These are phyloP conservation scores for Omphalotus guepiniiformis DNA, from an alignment of 768 basidiomycete species.

Conservation along the genomic window DNA sequence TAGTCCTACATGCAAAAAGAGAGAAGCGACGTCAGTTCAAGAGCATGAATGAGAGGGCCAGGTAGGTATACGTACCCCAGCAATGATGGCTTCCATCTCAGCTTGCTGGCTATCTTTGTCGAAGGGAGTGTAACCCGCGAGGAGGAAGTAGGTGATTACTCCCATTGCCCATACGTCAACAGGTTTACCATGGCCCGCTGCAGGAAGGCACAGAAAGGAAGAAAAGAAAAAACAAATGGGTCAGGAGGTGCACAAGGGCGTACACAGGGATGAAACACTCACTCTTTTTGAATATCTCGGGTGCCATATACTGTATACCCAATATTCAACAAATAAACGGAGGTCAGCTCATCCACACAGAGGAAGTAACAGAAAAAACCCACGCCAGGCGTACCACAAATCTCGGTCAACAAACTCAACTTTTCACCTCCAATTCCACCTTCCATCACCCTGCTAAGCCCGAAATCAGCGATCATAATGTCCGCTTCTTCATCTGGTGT, in stretches of 20 bases:
- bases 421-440: conserved; percentile 91
- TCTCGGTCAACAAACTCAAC: conserved; percentile 84
- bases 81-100: conserved; percentile 95
- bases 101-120: conserved; percentile 84
- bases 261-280: conserved; percentile 17
- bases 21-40: not conserved
- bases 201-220: not conserved
- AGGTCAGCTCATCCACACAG: not conserved
- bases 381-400: conserved; percentile 91
- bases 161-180: conserved; percentile 98
- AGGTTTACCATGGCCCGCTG: conserved; percentile 90
- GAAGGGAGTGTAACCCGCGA: conserved; percentile 92
- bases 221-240: conserved; percentile 3
- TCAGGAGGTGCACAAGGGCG: not conserved
- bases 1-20: conserved; percentile 47
- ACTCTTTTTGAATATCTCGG: conserved; percentile 94
- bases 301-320: conserved; percentile 80
- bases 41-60: not conserved
- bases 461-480: conserved; percentile 97
- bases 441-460: conserved; percentile 85
- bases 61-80: conserved; percentile 37
- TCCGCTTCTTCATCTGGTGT: conserved; percentile 86
- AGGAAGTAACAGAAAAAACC: conserved; percentile 22
- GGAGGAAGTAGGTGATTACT: conserved; percentile 95
- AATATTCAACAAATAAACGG: conserved; percentile 7